A percentile compares a stretch with the other conserved stretches of the same genome.
phyloP scores from a whole-genome alignment of 345 rosid genomes.

The Cochlearia excelsa region DNA sequence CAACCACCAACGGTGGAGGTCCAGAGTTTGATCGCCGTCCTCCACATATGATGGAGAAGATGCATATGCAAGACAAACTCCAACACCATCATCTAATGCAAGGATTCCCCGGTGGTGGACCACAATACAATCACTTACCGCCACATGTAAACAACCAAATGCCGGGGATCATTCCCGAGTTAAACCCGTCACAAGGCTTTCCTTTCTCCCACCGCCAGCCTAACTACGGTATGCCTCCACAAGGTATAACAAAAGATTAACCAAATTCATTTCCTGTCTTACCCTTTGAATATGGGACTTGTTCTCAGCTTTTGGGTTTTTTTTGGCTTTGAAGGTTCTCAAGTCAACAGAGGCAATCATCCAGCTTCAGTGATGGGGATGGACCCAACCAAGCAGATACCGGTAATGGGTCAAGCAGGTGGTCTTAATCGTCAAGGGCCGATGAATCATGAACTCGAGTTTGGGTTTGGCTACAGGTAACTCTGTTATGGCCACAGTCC shows the following conservation, averaged over 20 bases:
- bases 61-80: slow-evolving; percentile 59
- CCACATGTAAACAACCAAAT: slow-evolving; percentile 58
- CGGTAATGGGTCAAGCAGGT: slow-evolving; percentile 40
- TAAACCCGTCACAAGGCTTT: slow-evolving; percentile 58
- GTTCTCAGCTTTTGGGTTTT: background rate
- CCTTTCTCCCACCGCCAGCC: slow-evolving; percentile 60
- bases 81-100: slow-evolving; percentile 54
- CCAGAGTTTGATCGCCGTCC: slow-evolving; percentile 61
- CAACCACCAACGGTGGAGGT: slow-evolving; percentile 37
- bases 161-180: slow-evolving; percentile 53
- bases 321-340: slow-evolving; percentile 45
- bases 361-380: slow-evolving; percentile 71
- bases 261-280: slow-evolving; percentile 1
- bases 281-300: slow-evolving; percentile 2
- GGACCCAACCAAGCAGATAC: slow-evolving; percentile 54
- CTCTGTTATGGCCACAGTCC: slow-evolving; percentile 18
- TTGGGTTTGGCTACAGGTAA: slow-evolving; percentile 64
- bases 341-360: slow-evolving; percentile 47
- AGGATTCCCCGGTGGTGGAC: slow-evolving; percentile 56
- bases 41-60: slow-evolving; percentile 60
- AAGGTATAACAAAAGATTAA: slow-evolving; percentile 31
- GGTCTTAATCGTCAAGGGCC: slow-evolving; percentile 54
- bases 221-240: slow-evolving; percentile 53
- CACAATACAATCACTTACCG: slow-evolving; percentile 31
- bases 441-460: slow-evolving; percentile 67